Evolutionary conservation across 2,329 filamentous ascomycete genomes (phyloP).

Genomic region (Pseudocercospora pini-densiflorae): DNA sequence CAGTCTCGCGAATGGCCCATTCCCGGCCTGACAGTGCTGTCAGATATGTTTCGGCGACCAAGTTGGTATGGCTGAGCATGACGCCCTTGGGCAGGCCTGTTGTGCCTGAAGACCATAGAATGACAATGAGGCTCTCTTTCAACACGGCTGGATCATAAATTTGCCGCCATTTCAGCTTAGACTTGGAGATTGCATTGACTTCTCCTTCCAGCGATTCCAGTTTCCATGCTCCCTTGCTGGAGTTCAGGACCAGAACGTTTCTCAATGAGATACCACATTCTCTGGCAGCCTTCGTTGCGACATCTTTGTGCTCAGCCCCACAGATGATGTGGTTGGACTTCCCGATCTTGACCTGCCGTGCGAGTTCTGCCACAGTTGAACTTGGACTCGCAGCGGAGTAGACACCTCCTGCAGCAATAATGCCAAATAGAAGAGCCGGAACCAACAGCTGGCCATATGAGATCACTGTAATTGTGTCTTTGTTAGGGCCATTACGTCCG

Average conservation of each 20-base stretch:
- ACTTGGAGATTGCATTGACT: slow-evolving; percentile 38
- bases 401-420: slow-evolving; percentile 63
- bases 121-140: slow-evolving; percentile 49
- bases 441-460: slow-evolving; percentile 62
- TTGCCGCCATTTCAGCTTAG: slow-evolving; percentile 56
- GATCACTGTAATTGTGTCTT: slow-evolving; percentile 61
- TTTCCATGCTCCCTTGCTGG: slow-evolving; percentile 44
- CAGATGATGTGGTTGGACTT: slow-evolving; percentile 50
- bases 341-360: slow-evolving; percentile 52
- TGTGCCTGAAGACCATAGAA: slow-evolving; percentile 55
- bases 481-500: slow-evolving; percentile 53
- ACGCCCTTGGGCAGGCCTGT: slow-evolving; percentile 53
- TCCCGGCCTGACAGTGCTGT: slow-evolving; percentile 30
- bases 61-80: slow-evolving; percentile 35
- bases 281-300: slow-evolving; percentile 56
- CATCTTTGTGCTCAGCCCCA: slow-evolving; percentile 55
- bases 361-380: slow-evolving; percentile 57
- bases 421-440: slow-evolving; percentile 59
- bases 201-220: slow-evolving; percentile 42
- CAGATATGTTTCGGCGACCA: slow-evolving; percentile 36
- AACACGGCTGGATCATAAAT: slow-evolving; percentile 58
- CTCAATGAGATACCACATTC: slow-evolving; percentile 50
- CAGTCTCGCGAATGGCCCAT: slow-evolving; percentile 30
- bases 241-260: slow-evolving; percentile 56
- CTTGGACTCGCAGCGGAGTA: slow-evolving; percentile 61